A percentile compares a stretch with the other conserved stretches of the same genome.
Evolutionary conservation across 768 basidiomycete genomes (phyloP).

Genomic region (Neoboletus brunneissimus): DNA sequence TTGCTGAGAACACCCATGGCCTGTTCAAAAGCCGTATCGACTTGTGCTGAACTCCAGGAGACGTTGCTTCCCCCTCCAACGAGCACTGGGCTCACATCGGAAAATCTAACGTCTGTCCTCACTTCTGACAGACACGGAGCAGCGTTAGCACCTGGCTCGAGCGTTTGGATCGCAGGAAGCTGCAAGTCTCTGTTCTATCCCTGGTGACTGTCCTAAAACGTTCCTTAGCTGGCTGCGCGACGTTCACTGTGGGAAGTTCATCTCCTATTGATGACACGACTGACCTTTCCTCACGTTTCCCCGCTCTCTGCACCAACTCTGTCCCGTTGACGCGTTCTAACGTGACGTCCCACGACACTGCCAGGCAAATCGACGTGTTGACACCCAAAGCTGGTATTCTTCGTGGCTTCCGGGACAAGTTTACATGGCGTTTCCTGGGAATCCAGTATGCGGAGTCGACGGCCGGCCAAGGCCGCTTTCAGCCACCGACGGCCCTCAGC

Average conservation of each 20-base stretch:
- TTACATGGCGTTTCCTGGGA: slow-evolving; percentile 17
- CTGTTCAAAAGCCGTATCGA: neutral
- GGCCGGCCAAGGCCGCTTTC: slow-evolving; percentile 10
- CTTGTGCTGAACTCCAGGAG: slow-evolving; percentile 10
- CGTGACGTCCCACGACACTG: slow-evolving; percentile 13
- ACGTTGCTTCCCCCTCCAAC: slow-evolving; percentile 2
- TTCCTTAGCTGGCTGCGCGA: neutral
- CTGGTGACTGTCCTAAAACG: neutral
- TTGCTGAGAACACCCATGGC: slow-evolving; percentile 2
- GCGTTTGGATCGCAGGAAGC: slow-evolving; percentile 8
- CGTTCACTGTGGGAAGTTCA: neutral
- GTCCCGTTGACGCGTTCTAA: slow-evolving; percentile 22
- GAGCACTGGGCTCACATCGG: neutral
- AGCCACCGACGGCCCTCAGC: slow-evolving; percentile 8
- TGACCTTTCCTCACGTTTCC: neutral
- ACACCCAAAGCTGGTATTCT: slow-evolving; percentile 18
- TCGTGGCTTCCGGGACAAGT: slow-evolving; percentile 20
- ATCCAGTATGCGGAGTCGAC: slow-evolving; percentile 14
- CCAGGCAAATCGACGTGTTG: slow-evolving; percentile 11
- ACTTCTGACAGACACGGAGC: slow-evolving; percentile 10
- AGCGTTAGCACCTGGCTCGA: neutral
- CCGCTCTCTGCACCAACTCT: slow-evolving; percentile 21
- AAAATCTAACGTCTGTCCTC: slow-evolving; percentile 3
- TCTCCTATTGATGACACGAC: neutral
- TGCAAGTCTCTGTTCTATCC: neutral